Base-by-base conservation (phyloP, 2,329 filamentous ascomycete genomes). In the Akanthomyces lecanii region DNA sequence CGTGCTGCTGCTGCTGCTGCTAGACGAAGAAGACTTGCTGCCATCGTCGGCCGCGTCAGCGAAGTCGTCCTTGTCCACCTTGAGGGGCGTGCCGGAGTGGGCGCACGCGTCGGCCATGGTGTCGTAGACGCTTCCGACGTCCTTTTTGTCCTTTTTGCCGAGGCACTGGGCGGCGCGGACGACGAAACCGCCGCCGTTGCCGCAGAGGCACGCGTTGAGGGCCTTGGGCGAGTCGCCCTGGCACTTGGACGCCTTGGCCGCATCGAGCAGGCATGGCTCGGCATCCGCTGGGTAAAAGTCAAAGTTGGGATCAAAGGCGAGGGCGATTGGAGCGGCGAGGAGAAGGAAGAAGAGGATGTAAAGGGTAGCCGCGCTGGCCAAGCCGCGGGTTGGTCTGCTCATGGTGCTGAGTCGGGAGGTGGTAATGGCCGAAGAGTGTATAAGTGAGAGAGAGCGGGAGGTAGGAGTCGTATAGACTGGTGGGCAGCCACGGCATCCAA, bases 191-290 rank as follows among this genome's bases (percentile, higher is more conserved):
- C 77, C 76, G n/a, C 71, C 68, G 65, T 82, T 80, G 65, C 67
- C 67, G 69, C 80, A 82, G 2, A 82, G 72, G 59, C 80, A 82
- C 4, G 67, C 44, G 66, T 82, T 82, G 63, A 80, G 73, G 18
- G 73, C 68, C 0, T 65, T 16, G 2, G 75, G 73, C 1, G 73
- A 73, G 42, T 70, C 70, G 25, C 75, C 75, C 23, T 69, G 66
- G 70, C 80, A 82, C 10, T 68, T 65, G 53, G 74, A 77, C 36
- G 63, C 36, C 51, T 73, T 69, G 16, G 77, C 72, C 4, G 78
- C 71, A 25, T 69, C 36, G 65, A 74, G 70, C 0, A 82, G 69
- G 63, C 80, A 82, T 10, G 67, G 30, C 60, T 78, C 79, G 2
- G 79, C 70, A 23, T 65, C 69, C 25, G 67, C 18, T 0, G 80